Conservation (phyloP, 495 filamentous ascomycete species). For the Cladorrhinum samala region DNA sequence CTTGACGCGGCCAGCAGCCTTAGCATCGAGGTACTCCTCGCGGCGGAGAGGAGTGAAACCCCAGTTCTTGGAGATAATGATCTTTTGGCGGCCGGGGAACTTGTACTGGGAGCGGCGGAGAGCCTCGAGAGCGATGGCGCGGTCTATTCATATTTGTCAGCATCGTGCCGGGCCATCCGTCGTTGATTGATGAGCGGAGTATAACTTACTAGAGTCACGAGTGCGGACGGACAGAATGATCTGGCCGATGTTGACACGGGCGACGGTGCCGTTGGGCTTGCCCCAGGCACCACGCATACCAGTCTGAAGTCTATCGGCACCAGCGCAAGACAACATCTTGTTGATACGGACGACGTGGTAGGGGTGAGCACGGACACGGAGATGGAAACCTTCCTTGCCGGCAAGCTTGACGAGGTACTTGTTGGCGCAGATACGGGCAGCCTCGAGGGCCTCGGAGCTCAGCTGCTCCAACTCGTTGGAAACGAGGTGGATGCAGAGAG, state of each 20-base stretch:
- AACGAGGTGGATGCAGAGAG: constrained; percentile 93
- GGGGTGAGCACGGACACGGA: constrained; percentile 95
- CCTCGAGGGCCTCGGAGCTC: constrained; percentile 96
- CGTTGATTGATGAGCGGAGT: not conserved
- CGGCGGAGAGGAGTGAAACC: constrained; percentile 97
- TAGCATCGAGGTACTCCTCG: constrained; percentile 91
- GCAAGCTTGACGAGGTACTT: constrained; percentile 97
- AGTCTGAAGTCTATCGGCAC: constrained; percentile 99
- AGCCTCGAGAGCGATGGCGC: constrained; percentile 90
- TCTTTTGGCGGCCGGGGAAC: constrained; percentile 99
- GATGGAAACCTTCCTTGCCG: constrained; percentile 99
- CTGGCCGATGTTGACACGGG: constrained; percentile 99
- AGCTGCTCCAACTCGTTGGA: constrained; percentile 99
- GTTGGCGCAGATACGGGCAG: constrained; percentile 98
- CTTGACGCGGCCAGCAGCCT: constrained; percentile 81
- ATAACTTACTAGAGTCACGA: constrained; percentile 69
- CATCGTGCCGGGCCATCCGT: not conserved
- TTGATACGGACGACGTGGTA: constrained; percentile 99
- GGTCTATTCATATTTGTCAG: constrained; percentile 50
- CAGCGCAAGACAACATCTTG: constrained; percentile 99
- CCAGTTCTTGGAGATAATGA: constrained; percentile 99
- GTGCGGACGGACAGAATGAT: constrained; percentile 95
- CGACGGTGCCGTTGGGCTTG: constrained; percentile 96
- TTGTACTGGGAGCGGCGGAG: constrained; percentile 99
- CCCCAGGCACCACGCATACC: constrained; percentile 99